Percentiles rank a stretch among this genome's conserved stretches.
These are phyloP conservation scores for Podila epicladia DNA, from an alignment of 192 early-diverging fungal genomes.

Conservation along the genomic window DNA sequence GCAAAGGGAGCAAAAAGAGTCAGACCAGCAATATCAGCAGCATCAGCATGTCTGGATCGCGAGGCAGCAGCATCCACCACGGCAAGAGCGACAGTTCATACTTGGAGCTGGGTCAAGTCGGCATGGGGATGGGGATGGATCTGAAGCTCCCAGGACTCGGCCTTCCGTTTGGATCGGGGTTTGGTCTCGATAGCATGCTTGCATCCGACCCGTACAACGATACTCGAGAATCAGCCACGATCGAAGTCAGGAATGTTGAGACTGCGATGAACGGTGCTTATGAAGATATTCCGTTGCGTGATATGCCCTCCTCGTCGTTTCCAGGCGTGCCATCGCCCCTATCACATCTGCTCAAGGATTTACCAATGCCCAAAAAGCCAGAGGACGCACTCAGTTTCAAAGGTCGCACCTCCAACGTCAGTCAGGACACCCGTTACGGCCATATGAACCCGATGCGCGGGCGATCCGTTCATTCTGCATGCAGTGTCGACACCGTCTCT, in stretches of 20 bases:
- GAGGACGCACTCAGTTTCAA: constrained; percentile 20
- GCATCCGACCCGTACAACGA: not conserved
- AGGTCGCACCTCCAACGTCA: constrained; percentile 21
- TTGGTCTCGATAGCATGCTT: constrained; percentile 8
- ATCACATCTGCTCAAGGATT: not conserved
- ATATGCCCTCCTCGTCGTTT: constrained; percentile 3
- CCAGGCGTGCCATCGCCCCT: not conserved
- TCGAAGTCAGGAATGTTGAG: constrained; percentile 1
- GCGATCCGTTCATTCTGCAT: constrained; percentile 34
- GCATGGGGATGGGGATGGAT: constrained; percentile 18
- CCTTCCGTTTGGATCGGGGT: not conserved
- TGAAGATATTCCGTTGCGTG: constrained; percentile 22
- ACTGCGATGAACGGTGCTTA: not conserved
- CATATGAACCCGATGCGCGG: not conserved
- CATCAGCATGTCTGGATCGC: constrained; percentile 9
- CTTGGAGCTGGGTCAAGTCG: constrained; percentile 25
- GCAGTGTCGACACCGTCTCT: constrained; percentile 37
- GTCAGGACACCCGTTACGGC: constrained; percentile 5
- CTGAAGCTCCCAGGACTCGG: constrained; percentile 25
- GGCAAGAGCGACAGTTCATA: constrained; percentile 21
- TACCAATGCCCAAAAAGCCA: not conserved
- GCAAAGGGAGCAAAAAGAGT: not conserved
- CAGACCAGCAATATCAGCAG: not conserved
- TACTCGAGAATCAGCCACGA: not conserved
- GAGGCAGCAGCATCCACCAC: constrained; percentile 10